Conservation (phyloP, 805 yeast species). For the Nakazawaea wickerhamii region DNA sequence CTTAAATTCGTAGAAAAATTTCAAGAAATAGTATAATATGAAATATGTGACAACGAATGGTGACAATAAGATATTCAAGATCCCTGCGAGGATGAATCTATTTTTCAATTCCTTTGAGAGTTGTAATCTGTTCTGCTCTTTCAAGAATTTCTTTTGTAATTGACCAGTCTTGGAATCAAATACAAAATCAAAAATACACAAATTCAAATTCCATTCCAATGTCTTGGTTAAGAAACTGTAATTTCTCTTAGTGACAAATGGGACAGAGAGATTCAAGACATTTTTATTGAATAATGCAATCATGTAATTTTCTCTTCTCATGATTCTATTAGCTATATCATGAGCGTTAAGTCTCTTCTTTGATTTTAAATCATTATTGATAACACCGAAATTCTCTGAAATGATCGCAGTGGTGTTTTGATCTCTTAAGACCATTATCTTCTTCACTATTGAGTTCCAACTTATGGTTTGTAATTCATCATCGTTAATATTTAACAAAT, state of each 20-base stretch:
- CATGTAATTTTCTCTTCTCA: slow-evolving; percentile 92
- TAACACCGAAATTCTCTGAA: slow-evolving; percentile 27
- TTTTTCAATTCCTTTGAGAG: slow-evolving; percentile 66
- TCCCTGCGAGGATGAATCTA: slow-evolving; percentile 82
- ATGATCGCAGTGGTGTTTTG: slow-evolving; percentile 80
- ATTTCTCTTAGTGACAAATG: slow-evolving; percentile 31
- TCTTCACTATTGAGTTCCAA: slow-evolving; percentile 82
- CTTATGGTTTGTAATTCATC: slow-evolving; percentile 88
- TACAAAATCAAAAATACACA: slow-evolving; percentile 81
- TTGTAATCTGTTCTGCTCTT: slow-evolving; percentile 61
- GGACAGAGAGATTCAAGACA: slow-evolving; percentile 60
- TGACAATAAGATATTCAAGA: slow-evolving; percentile 73
- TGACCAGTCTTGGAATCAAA: slow-evolving; percentile 80
- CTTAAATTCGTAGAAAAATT: slow-evolving; percentile 89
- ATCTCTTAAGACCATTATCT: slow-evolving; percentile 68
- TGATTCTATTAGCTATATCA: slow-evolving; percentile 89
- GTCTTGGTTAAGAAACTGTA: slow-evolving; percentile 63
- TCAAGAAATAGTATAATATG: slow-evolving; percentile 75
- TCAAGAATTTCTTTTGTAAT: slow-evolving; percentile 62
- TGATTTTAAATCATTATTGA: slow-evolving; percentile 53
- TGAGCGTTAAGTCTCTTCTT: slow-evolving; percentile 83
- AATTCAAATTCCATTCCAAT: slow-evolving; percentile 88
- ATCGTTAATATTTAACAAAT: slow-evolving; percentile 66
- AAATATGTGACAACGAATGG: slow-evolving; percentile 86
- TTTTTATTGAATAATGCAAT: slow-evolving; percentile 84